Evolutionary conservation across 257 asterid species (phyloP), one percentile per base, ranked within the genome.

Genomic region (Salvia hispanica): DNA sequence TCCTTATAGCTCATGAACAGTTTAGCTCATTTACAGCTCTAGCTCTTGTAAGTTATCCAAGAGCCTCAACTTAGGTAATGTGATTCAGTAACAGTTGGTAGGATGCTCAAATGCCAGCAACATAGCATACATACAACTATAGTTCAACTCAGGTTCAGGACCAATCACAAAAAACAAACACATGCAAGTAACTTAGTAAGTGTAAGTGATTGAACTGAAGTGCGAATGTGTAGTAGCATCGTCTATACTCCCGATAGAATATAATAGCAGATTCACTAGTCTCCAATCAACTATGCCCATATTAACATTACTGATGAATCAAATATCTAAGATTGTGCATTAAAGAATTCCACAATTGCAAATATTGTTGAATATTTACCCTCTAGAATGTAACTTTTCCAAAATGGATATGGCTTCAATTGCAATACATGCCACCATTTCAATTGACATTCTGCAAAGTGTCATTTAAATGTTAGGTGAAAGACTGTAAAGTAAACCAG

Each of bases 391-490:
- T 83, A 92, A 74, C 82, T 83, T 85, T 85, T 92, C 96, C 72
- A 92, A 74, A 76, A 92, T 92, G 77, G 96, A 92, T 73, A 92
- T 84, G 42, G 98, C 92, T 85, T 92, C 96, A 74, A 92, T 87
- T 37, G 96, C 95, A 76, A 92, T 87, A 64, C 98, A 92, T 31
- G 96, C 95, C 48, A 89, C 92, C 96, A 85, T 92, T 79, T 89
- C 95, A 63, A 75, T 78, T 55, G 96, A 80, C 96, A 92, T 89
- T 74, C 98, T 92, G 91, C 65, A 69, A 68, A 52, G 18, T 6
- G 11, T 39, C 9, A 62, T 62, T 55, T 58, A 51, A 59, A 65
- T 55, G 44, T 72, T 73, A 58, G 74, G 61, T 62, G 70, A 53
- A 71, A 48, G 62, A n/a, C 72, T 47, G 52, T 9, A 52, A 21